Evolutionary conservation across 2,329 filamentous ascomycete species (phyloP), one percentile per base, ranked within the genome.

Genomic region (Ceratocystiopsis sp.): DNA sequence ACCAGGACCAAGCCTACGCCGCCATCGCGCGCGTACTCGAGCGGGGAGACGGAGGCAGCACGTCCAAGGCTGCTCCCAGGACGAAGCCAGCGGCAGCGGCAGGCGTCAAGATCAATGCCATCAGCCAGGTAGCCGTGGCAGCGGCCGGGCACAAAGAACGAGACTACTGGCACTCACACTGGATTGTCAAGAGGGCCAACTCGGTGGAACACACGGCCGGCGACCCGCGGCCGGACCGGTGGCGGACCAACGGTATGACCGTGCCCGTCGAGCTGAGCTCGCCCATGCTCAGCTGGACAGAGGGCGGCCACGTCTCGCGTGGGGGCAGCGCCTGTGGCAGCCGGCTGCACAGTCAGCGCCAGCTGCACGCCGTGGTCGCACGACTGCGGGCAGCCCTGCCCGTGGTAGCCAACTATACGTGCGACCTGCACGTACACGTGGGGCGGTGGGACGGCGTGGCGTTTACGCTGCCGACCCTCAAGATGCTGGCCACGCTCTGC

Each of bases 161-260:
- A 16, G 52, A 60, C 18, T 60, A 53, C 42, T 63, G 59, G 60
- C 46, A 46, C n/a, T 53, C 54, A 1, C 52, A 56, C 42, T 64
- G 61, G 61, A 57, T 63, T 21, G 57, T 64, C 35, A 63, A 64
- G 45, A 59, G 57, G 42, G 57, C 61, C 35, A 62, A 61, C 47
- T 63, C 61, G n/a, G 59, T 59, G 4, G 53, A 55, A 38, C 55
- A 58, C 2, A 46, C 48, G 12, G 49, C 52, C 4, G 47, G 50
- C 10, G 53, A 59, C 33, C 48, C 46, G 2, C 35, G 12, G 11
- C 46, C 46, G 3, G 43, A 46, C n/a, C 3, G 16, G 3, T 42
- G 44, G 8, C 47, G 44, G 10, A 46, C 49, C 3, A 51, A 51
- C n/a, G 56, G 57, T 32, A 25, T 53, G 15, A 60, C 56, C 53